These are phyloP conservation scores for Teunomyces tritomae DNA, from an alignment of 805 yeast genomes.

Conservation along the genomic window DNA sequence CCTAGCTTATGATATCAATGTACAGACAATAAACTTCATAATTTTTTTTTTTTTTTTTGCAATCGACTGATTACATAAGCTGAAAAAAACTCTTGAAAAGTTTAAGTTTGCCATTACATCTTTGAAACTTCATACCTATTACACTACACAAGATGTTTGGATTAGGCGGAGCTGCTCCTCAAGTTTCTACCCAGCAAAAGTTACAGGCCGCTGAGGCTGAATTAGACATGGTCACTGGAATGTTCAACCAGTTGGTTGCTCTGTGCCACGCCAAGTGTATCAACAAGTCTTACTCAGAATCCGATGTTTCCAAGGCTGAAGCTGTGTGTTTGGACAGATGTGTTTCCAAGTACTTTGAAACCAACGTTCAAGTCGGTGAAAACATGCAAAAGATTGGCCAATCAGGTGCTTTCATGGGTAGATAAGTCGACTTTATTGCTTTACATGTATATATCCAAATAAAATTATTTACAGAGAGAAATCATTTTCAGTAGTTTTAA, in stretches of 20 bases:
- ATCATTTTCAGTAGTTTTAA: neutral
- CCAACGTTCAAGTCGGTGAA: conserved; percentile 93
- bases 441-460: conserved; percentile 4
- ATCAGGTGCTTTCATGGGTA: conserved; percentile 46
- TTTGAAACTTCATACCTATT: neutral
- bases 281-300: conserved; percentile 59
- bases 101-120: conserved; percentile 8
- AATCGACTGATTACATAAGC: conserved; percentile 1
- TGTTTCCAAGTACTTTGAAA: conserved; percentile 91
- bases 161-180: conserved; percentile 73
- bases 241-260: conserved; percentile 89
- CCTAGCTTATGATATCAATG: conserved; percentile 27
- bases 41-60: neutral
- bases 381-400: conserved; percentile 49
- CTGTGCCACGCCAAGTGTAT: conserved; percentile 90
- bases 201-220: conserved; percentile 93
- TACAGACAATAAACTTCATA: neutral
- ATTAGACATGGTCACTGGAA: conserved; percentile 94
- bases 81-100: conserved; percentile 4
- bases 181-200: conserved; percentile 70
- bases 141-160: conserved; percentile 55
- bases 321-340: conserved; percentile 91
- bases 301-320: conserved; percentile 76
- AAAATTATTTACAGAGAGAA: conserved; percentile 5
- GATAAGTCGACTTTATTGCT: conserved; percentile 20